phyloP scores from a whole-genome alignment of 2,329 filamentous ascomycete species.

The Aspergillus piperis region DNA sequence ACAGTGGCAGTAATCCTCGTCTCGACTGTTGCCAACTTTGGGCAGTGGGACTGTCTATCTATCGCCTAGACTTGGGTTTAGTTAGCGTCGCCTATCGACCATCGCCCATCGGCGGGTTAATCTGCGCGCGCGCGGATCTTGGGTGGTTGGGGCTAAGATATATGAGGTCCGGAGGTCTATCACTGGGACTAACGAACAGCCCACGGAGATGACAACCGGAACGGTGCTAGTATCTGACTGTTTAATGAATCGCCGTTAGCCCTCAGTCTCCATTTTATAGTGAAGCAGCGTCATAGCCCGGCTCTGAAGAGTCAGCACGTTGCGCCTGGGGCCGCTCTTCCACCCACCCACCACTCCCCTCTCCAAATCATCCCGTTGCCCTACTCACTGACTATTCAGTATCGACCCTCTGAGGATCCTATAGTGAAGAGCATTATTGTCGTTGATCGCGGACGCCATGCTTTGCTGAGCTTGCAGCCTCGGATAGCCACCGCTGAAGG shows the following conservation, averaged over 20 bases:
- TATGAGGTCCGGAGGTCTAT: neutral
- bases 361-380: conserved; percentile 3
- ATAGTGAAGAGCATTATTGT: neutral
- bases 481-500: neutral
- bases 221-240: conserved; percentile 12
- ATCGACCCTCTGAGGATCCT: conserved; percentile 4
- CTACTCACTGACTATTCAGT: neutral
- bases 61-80: neutral
- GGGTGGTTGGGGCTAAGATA: conserved; percentile 1
- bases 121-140: conserved; percentile 9
- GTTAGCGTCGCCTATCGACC: conserved; percentile 4
- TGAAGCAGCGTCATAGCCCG: neutral
- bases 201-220: conserved; percentile 17
- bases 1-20: neutral
- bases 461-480: neutral
- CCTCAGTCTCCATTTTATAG: neutral
- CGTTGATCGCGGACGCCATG: neutral
- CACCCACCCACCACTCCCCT: neutral
- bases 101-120: conserved; percentile 9
- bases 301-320: conserved; percentile 2
- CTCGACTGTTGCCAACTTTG: neutral
- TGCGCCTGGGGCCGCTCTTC: neutral
- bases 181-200: neutral
- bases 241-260: conserved; percentile 6
- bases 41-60: neutral